Evolutionary conservation across 495 filamentous ascomycete genomes (phyloP).

Genomic region (Trichoderma virens): DNA sequence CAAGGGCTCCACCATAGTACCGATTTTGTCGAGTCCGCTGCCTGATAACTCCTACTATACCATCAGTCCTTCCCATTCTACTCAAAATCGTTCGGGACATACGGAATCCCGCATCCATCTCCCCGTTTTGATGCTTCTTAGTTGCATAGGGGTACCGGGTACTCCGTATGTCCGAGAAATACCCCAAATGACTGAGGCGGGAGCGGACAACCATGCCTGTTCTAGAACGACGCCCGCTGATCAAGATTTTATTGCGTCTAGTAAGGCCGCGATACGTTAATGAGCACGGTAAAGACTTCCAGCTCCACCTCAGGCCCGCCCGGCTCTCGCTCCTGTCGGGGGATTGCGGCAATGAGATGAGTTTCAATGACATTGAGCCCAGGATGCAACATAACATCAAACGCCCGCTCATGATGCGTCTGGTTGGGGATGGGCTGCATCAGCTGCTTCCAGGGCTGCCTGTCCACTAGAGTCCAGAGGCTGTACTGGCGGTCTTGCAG

Average conservation of each 20-base stretch:
- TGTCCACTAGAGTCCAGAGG: conserved; percentile 49
- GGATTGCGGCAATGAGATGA: conserved; percentile 54
- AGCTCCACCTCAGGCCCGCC: conserved; percentile 55
- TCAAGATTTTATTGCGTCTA: neutral
- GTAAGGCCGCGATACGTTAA: conserved; percentile 33
- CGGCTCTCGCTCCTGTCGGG: conserved; percentile 46
- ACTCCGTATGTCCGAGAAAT: neutral
- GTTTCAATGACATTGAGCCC: conserved; percentile 61
- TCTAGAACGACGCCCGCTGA: neutral
- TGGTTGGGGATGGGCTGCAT: conserved; percentile 38
- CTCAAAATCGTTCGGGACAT: neutral
- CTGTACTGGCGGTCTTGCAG: conserved; percentile 52
- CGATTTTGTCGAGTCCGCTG: neutral
- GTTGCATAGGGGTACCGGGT: neutral
- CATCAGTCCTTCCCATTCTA: too few species aligned
- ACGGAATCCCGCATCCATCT: neutral
- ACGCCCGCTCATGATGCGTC: conserved; percentile 40
- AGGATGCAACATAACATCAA: conserved; percentile 52
- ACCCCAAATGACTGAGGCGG: too few species aligned
- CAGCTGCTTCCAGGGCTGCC: conserved; percentile 36
- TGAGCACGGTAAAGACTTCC: conserved; percentile 58
- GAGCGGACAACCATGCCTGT: too few species aligned
- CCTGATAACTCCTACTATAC: neutral
- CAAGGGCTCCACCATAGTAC: neutral
- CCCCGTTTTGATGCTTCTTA: neutral